Base-by-base conservation (phyloP, 148 eudicot genomes). In the Rhododendron henanense region DNA sequence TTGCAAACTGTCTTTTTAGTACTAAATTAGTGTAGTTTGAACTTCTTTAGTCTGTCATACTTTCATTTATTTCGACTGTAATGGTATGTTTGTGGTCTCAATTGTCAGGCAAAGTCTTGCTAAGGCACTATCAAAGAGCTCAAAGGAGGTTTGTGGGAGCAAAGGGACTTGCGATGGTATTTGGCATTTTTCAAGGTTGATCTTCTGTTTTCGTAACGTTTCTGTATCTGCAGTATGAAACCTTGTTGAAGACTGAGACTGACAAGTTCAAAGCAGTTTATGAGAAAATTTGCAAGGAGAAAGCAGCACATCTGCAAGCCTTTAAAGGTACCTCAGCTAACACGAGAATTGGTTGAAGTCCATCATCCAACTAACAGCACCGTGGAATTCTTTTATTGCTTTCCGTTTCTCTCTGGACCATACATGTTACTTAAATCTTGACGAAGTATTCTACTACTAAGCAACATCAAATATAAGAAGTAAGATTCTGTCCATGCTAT, bases 241-340 rank as follows among this genome's bases (percentile, higher is more conserved):
- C 59, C 88, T 82, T 90, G 63, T 77, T 96, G 84, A 95, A 96
- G 93, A 92, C 93, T 80, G 97, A 96, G 90, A 87, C 91, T 65
- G 89, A 83, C 84, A 96, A 92, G 89, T 94, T 95, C 82, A 94
- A 95, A 90, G 92, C 92, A 90, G 83, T 92, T 79, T 90, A 90
- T 86, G 98, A 94, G 73, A 96, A 87, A 81, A 90, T 95, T 86
- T 86, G 85, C 92, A 95, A 93, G 90, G 99, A 96, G 88, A 96
- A 92, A 86, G 90, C 90, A 82, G 84, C 94, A 84, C 92, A 96
- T 92, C 83, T 93, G 75, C 95, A 94, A 91, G 91, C 94, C 82
- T 83, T 96, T 51, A 94, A 94, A 93, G 99, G 99, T 96, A 86
- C 11, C 19, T 9, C n/a, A 51, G 33, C 45, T 59, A 7, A 59